Base-by-base conservation (phyloP, 106 monocot species). In the Dendrobium chrysotoxum region DNA sequence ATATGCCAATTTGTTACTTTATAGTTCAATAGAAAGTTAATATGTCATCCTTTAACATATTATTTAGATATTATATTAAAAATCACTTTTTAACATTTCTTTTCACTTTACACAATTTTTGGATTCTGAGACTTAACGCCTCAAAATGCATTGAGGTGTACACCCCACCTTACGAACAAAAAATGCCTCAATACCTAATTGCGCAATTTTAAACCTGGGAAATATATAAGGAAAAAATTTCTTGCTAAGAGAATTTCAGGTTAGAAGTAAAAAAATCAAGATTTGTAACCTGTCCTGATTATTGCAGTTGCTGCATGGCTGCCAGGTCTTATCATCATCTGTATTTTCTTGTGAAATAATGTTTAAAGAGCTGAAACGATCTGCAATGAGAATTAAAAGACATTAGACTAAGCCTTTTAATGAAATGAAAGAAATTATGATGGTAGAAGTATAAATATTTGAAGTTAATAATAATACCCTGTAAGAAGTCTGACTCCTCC, bases 271-370 rank as follows among this genome's bases (percentile, higher is more conserved):
- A 65, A 71, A 15, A 0, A 46, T 47, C 7, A 4, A 41, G 47
- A 76, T 50, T 45, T 76, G 3, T 76, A 23, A 76, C 76, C 76
- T 76, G 45, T 76, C 76, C 2, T 45, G 76, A 45, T 47, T 21
- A 47, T 13, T 76, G 47, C 47, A 25, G 74, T 42, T 72, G 72
- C 72, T 72, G 12, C 72, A 28, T 39, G 38, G 31, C 44, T 75
- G 44, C 30, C 3, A 21, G 40, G n/a, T 76, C 45, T 76, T 76
- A 28, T 76, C 46, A 76, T 46, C 26, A 28, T 2, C 15, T 38
- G 18, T 28, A 40, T 13, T 50, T 47, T 76, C 45, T 46, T 10
- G 15, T 76, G 46, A 46, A 12, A 26, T 10, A 28, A 76, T 46
- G 47, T 4, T 47, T 21, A 76, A 76, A 23, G 76, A 76, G 76